Conservation (phyloP, 495 filamentous ascomycete genomes). For the Chaetomium tenue region DNA sequence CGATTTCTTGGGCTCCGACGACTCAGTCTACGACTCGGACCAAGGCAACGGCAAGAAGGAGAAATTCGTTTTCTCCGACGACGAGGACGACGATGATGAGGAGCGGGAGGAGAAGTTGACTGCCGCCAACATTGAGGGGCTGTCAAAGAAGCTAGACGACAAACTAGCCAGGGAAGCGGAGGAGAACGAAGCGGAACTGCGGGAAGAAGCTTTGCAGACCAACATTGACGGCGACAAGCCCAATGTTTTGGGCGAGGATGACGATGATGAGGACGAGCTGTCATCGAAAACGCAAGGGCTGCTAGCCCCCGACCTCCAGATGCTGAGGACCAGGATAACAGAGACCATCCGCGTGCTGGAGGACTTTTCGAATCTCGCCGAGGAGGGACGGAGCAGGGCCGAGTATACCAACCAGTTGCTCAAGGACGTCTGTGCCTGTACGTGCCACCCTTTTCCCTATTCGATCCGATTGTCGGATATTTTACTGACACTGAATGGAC, state of each 20-base stretch:
- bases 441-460: neutral
- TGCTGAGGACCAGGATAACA: constrained; percentile 85
- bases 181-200: constrained; percentile 74
- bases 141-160: constrained; percentile 77
- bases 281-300: constrained; percentile 49
- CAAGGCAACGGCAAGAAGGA: constrained; percentile 61
- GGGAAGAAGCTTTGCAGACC: constrained; percentile 87
- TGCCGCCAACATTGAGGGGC: constrained; percentile 91
- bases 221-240: constrained; percentile 85
- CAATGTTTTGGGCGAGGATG: constrained; percentile 67
- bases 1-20: constrained; percentile 58
- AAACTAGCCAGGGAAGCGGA: constrained; percentile 67
- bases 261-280: constrained; percentile 48
- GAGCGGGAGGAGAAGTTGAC: constrained; percentile 89
- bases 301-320: constrained; percentile 82
- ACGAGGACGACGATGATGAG: constrained; percentile 87
- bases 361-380: constrained; percentile 74
- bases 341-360: constrained; percentile 90
- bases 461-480: neutral
- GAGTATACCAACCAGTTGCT: constrained; percentile 85
- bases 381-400: constrained; percentile 73
- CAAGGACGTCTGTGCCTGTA: constrained; percentile 82
- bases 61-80: constrained; percentile 84
- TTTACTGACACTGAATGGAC: constrained; percentile 7
- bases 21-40: constrained; percentile 74